Evolutionary conservation across 441 rosid genomes (phyloP).

Genomic region (Capsella rubella): DNA sequence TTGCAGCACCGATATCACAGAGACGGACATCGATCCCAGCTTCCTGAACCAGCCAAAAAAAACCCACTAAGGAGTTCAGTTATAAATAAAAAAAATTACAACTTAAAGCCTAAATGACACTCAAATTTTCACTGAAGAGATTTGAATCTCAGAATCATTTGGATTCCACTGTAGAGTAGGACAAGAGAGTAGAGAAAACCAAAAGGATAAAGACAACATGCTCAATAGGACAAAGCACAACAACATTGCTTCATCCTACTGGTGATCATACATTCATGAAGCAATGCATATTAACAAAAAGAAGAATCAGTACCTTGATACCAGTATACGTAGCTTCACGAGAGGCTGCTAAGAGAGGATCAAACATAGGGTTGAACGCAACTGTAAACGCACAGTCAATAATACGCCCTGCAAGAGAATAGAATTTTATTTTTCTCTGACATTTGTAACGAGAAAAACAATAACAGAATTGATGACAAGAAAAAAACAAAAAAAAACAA

Average conservation of each 20-base stretch:
- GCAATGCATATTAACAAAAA: background rate
- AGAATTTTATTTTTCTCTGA: constrained; percentile 31
- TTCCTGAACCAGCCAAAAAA: constrained; percentile 60
- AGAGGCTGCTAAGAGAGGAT: constrained; percentile 94
- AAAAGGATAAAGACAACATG: background rate
- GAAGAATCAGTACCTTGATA: constrained; percentile 63
- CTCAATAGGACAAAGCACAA: constrained; percentile 3
- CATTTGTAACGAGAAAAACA: background rate
- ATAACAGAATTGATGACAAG: background rate
- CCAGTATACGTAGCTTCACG: constrained; percentile 97
- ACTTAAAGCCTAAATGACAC: background rate
- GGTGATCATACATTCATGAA: background rate
- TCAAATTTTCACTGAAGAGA: constrained; percentile 6
- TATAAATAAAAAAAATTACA: background rate
- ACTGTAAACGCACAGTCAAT: constrained; percentile 96
- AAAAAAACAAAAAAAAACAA: background rate
- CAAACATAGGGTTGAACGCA: constrained; percentile 94
- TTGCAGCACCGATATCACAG: constrained; percentile 96
- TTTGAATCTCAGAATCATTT: background rate
- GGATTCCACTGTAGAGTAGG: background rate
- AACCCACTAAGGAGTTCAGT: background rate
- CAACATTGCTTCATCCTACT: constrained; percentile 1
- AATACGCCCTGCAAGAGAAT: constrained; percentile 68
- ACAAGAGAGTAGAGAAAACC: background rate
- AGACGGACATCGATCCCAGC: constrained; percentile 96